These are phyloP conservation scores for Suillus americanus DNA, from an alignment of 768 basidiomycete genomes.

Conservation along the genomic window DNA sequence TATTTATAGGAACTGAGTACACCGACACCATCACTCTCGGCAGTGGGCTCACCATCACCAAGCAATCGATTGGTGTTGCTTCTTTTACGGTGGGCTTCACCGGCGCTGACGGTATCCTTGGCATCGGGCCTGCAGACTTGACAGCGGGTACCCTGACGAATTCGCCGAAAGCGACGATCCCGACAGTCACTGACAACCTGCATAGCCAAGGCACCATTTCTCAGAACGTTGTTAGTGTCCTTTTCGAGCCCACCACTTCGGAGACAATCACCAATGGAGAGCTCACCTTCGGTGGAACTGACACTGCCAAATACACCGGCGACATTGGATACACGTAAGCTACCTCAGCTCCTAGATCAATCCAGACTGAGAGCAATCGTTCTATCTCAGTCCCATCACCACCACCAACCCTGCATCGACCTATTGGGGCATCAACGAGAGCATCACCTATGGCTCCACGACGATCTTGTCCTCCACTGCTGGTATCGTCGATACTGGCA, in stretches of 20 bases:
- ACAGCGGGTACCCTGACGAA: constrained; percentile 39
- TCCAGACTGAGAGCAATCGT: neutral
- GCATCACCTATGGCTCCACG: constrained; percentile 48
- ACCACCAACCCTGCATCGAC: constrained; percentile 40
- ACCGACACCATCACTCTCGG: constrained; percentile 57
- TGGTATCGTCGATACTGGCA: constrained; percentile 64
- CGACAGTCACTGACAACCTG: constrained; percentile 60
- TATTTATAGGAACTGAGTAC: constrained; percentile 40
- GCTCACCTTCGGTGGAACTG: constrained; percentile 47
- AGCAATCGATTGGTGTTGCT: constrained; percentile 69
- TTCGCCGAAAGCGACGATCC: constrained; percentile 30
- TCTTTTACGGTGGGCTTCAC: constrained; percentile 40
- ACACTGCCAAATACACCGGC: constrained; percentile 30
- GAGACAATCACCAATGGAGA: constrained; percentile 43
- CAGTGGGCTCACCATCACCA: constrained; percentile 45
- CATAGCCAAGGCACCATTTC: constrained; percentile 40
- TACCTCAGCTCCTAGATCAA: neutral
- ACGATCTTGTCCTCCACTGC: constrained; percentile 45
- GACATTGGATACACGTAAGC: constrained; percentile 42
- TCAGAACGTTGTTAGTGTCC: constrained; percentile 45
- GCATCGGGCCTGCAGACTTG: constrained; percentile 59
- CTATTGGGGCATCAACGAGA: constrained; percentile 64
- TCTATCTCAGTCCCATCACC: constrained; percentile 42
- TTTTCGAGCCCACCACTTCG: constrained; percentile 45
- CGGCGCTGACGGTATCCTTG: constrained; percentile 63